phyloP scores from a whole-genome alignment of 2,329 filamentous ascomycete species.

The Neobulgaria alba region DNA sequence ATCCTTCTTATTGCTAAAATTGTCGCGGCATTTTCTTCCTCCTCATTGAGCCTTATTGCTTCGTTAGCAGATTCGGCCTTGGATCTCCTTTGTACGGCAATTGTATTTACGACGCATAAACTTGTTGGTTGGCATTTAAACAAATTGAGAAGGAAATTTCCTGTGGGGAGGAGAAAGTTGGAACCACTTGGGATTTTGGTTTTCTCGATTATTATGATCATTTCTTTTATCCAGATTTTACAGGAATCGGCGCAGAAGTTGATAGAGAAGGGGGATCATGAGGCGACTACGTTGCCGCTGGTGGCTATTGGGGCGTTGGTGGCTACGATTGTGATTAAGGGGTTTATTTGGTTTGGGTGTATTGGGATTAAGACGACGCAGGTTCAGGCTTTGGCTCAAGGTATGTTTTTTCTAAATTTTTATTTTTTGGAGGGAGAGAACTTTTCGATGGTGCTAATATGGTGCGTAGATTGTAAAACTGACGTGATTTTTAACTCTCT shows the following conservation, averaged over 20 bases:
- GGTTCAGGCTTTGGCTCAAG: constrained; percentile 49
- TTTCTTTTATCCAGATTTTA: constrained; percentile 51
- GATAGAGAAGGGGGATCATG: constrained; percentile 34
- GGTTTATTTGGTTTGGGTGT: constrained; percentile 49
- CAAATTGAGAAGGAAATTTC: constrained; percentile 42
- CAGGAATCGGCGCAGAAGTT: constrained; percentile 49
- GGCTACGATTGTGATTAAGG: constrained; percentile 47
- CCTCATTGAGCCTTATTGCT: constrained; percentile 50
- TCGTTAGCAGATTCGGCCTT: constrained; percentile 50
- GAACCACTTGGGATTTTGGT: constrained; percentile 52
- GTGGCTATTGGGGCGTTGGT: constrained; percentile 46
- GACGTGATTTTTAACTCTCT: constrained; percentile 55
- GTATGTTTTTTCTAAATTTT: constrained; percentile 11
- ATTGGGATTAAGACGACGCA: constrained; percentile 49
- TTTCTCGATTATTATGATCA: constrained; percentile 52
- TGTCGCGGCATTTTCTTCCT: constrained; percentile 41
- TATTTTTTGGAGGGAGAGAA: too few species aligned
- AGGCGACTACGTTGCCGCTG: constrained; percentile 37
- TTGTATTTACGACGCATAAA: constrained; percentile 49
- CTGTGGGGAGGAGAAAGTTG: constrained; percentile 44
- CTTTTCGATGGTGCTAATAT: too few species aligned
- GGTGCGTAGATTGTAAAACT: constrained; percentile 51
- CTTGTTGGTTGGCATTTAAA: constrained; percentile 47
- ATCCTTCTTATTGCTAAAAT: constrained; percentile 45
- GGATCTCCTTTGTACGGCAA: constrained; percentile 50